These are phyloP conservation scores for Vaccinium darrowii DNA, from an alignment of 148 eudicot genomes.

Conservation along the genomic window DNA sequence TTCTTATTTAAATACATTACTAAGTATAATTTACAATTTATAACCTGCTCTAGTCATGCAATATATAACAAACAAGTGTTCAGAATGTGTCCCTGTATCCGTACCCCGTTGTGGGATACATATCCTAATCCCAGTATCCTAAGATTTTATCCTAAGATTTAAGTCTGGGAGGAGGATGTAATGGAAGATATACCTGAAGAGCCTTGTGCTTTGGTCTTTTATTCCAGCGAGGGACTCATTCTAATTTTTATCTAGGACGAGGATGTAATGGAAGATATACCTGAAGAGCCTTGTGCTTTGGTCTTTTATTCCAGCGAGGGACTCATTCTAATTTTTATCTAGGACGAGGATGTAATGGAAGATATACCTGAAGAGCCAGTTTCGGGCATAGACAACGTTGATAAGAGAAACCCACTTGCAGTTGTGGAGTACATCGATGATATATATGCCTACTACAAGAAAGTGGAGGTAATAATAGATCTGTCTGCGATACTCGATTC, in stretches of 20 bases:
- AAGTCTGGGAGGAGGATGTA: no score
- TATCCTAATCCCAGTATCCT: no score
- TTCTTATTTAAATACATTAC: no score
- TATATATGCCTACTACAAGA: conserved; percentile 63
- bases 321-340: neutral
- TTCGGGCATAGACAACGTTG: conserved; percentile 55
- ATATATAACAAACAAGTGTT: no score
- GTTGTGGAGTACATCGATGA: conserved; percentile 72
- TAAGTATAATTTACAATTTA: no score
- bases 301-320: neutral
- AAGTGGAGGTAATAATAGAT: conserved; percentile 46
- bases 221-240: neutral
- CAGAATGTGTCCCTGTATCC: no score
- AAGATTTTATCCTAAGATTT: no score
- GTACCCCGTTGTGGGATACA: no score
- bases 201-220: neutral
- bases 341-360: conserved; percentile 65
- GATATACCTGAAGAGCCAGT: conserved; percentile 47
- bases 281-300: conserved; percentile 32
- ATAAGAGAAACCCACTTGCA: conserved; percentile 64
- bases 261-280: conserved; percentile 66
- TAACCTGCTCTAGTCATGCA: no score
- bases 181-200: no score
- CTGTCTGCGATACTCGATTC: neutral
- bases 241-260: conserved; percentile 23